Conservation (phyloP, 176 grass and related monocot genomes). For the Hordeum vulgare region DNA sequence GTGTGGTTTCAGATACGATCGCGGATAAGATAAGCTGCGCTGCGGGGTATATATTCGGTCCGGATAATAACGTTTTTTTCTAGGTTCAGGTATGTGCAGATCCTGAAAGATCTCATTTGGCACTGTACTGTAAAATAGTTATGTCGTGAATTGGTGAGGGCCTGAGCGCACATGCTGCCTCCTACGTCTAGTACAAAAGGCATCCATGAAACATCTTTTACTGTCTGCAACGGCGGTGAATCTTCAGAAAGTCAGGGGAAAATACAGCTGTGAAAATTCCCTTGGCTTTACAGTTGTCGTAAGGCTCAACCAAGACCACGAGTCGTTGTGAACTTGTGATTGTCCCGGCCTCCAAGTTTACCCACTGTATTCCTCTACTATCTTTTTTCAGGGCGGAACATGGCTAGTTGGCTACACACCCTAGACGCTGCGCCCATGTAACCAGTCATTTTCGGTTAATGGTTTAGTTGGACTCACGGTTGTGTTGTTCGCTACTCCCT, state of each 20-base stretch:
- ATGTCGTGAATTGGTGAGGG: background rate
- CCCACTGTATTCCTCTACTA: background rate
- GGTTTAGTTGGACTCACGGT: background rate
- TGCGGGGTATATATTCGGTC: too few relatives aligned
- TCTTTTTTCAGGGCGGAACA: slow-evolving; percentile 13
- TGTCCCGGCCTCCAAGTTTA: background rate
- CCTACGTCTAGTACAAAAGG: background rate
- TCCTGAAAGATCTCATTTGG: background rate
- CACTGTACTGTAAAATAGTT: background rate
- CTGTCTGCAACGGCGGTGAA: background rate
- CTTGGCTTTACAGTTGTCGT: background rate
- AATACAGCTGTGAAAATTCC: slow-evolving; percentile 15
- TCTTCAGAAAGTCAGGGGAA: slow-evolving; percentile 16
- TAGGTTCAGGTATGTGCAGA: background rate
- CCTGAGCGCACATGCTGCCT: background rate
- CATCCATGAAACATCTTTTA: background rate
- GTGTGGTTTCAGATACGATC: background rate
- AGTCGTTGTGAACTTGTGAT: background rate
- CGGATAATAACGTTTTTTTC: background rate
- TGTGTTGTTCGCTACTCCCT: too few relatives aligned
- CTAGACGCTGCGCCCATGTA: background rate
- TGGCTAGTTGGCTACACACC: background rate
- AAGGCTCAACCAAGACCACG: background rate
- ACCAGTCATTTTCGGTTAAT: background rate
- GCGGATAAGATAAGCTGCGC: background rate